These are phyloP conservation scores for Alloteropsis semialata DNA, from an alignment of 176 grass and related monocot species.

Conservation along the genomic window DNA sequence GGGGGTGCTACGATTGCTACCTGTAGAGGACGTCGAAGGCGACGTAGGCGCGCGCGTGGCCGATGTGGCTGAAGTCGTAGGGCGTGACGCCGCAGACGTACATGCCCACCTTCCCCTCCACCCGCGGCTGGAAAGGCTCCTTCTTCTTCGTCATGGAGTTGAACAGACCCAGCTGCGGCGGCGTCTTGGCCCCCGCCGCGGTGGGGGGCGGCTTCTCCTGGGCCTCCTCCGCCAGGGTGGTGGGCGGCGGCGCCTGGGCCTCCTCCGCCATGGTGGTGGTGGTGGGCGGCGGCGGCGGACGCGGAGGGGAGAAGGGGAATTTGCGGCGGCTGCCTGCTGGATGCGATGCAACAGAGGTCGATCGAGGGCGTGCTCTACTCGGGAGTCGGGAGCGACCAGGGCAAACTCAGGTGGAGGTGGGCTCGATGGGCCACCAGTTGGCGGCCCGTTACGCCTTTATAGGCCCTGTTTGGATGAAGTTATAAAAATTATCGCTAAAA, in stretches of 20 bases:
- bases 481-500: no score
- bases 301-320: neutral
- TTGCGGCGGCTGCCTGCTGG: neutral
- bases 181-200: neutral
- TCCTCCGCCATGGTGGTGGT: neutral
- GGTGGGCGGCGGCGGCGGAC: neutral
- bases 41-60: slow-evolving; percentile 47
- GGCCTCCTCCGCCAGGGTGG: neutral
- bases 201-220: neutral
- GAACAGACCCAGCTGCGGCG: slow-evolving; percentile 2
- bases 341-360: neutral
- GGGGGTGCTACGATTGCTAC: neutral
- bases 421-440: neutral
- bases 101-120: slow-evolving; percentile 45
- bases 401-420: neutral
- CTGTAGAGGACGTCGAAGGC: slow-evolving; percentile 49
- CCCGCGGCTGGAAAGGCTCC: slow-evolving; percentile 39
- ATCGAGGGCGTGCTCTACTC: neutral
- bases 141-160: slow-evolving; percentile 26
- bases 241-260: neutral
- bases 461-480: no score
- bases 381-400: neutral
- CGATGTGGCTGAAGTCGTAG: slow-evolving; percentile 47
- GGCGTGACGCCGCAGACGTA: slow-evolving; percentile 59
- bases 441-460: neutral